Evolutionary conservation across 495 filamentous ascomycete species (phyloP).

Genomic region (Penicillium waksmanii): DNA sequence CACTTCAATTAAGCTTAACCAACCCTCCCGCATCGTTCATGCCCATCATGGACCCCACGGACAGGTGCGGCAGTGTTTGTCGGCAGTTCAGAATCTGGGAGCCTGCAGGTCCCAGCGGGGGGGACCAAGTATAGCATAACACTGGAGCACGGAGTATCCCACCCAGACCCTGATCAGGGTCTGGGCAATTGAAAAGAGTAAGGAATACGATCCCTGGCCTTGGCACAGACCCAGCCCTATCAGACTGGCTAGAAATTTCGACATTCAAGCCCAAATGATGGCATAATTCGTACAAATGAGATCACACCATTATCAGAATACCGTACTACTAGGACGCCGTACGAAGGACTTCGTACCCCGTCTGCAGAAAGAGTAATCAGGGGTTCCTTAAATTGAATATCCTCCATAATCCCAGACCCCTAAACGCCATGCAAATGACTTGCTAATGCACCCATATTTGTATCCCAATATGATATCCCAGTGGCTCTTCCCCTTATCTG

Average conservation of each 20-base stretch:
- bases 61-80: constrained; percentile 14
- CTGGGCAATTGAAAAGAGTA: constrained; percentile 9
- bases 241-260: constrained; percentile 27
- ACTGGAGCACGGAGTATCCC: not conserved
- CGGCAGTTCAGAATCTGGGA: constrained; percentile 14
- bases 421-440: constrained; percentile 33
- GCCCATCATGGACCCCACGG: not conserved
- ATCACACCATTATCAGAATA: not conserved
- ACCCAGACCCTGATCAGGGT: constrained; percentile 5
- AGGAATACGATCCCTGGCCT: constrained; percentile 23
- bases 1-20: constrained; percentile 31
- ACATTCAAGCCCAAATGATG: constrained; percentile 28
- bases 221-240: constrained; percentile 17
- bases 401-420: constrained; percentile 7
- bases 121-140: not conserved
- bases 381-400: constrained; percentile 1
- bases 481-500: too few species aligned
- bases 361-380: not conserved
- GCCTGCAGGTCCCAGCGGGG: not conserved
- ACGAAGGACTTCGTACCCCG: not conserved
- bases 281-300: constrained; percentile 13
- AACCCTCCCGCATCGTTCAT: constrained; percentile 7
- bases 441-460: constrained; percentile 8
- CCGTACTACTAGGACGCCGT: not conserved
- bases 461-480: constrained; percentile 5